A percentile compares a stretch with the other conserved stretches of the same genome.
These are phyloP conservation scores for Stenocarpella maydis DNA, from an alignment of 2,329 filamentous ascomycete species.

Conservation along the genomic window DNA sequence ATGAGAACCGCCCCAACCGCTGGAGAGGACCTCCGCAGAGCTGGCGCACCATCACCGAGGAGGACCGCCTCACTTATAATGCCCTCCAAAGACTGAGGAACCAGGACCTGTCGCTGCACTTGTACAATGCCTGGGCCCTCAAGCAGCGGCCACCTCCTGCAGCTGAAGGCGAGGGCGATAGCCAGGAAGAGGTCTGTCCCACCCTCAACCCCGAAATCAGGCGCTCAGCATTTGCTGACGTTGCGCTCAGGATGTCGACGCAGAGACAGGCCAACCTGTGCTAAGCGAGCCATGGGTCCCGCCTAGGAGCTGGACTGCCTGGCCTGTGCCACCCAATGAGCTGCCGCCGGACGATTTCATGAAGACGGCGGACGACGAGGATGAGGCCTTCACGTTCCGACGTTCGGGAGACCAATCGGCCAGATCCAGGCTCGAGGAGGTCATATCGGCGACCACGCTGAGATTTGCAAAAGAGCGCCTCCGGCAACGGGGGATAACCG, in stretches of 20 bases:
- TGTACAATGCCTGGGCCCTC: conserved; percentile 80
- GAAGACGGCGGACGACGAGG: conserved; percentile 53
- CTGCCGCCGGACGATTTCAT: conserved; percentile 68
- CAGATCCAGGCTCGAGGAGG: conserved; percentile 73
- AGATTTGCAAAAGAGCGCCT: conserved; percentile 74
- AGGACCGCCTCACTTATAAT: conserved; percentile 68
- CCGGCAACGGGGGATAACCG: conserved; percentile 45
- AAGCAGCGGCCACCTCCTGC: conserved; percentile 54
- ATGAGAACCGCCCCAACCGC: conserved; percentile 69
- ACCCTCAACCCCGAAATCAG: not conserved
- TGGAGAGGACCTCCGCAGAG: conserved; percentile 73
- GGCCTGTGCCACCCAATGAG: conserved; percentile 73
- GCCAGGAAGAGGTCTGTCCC: conserved; percentile 29
- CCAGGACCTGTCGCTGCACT: conserved; percentile 75
- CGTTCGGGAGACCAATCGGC: conserved; percentile 54
- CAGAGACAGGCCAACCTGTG: conserved; percentile 40
- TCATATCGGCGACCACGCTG: conserved; percentile 72
- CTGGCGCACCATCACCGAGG: conserved; percentile 70
- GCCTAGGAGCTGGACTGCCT: conserved; percentile 78
- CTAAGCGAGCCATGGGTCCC: conserved; percentile 55
- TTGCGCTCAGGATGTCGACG: conserved; percentile 41
- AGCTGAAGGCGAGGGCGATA: conserved; percentile 19
- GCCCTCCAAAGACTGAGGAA: conserved; percentile 71
- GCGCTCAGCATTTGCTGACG: not conserved
- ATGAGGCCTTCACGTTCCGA: conserved; percentile 61